Conservation (phyloP, 1,284 basidiomycete species). For the Trichosporon faecale region DNA sequence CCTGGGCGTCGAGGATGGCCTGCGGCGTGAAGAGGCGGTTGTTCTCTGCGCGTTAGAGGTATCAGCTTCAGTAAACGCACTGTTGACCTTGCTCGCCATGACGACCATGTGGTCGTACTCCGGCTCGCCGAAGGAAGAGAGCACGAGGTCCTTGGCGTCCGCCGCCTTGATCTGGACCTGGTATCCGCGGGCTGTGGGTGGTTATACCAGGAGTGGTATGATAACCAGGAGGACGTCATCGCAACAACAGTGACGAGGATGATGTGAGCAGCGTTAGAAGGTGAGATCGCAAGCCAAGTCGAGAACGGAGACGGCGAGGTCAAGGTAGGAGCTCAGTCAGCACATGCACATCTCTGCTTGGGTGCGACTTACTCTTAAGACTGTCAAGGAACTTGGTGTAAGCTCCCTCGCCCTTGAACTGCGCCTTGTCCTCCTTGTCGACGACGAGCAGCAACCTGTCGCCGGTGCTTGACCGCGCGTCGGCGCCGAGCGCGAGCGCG, state of each 20-base stretch:
- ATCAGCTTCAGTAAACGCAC: slow-evolving; percentile 54
- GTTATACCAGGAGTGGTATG: not conserved
- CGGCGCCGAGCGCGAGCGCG: slow-evolving; percentile 19
- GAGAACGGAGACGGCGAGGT: not conserved
- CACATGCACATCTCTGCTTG: no score
- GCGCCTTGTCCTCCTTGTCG: slow-evolving; percentile 63
- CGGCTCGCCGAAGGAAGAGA: slow-evolving; percentile 68
- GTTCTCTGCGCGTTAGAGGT: slow-evolving; percentile 11
- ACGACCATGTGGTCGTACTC: slow-evolving; percentile 79
- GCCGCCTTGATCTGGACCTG: not conserved
- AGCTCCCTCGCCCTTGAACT: slow-evolving; percentile 34
- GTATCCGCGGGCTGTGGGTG: not conserved
- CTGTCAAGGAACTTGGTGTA: slow-evolving; percentile 79
- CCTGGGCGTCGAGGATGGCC: slow-evolving; percentile 68
- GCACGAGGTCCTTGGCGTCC: slow-evolving; percentile 32
- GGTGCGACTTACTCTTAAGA: slow-evolving; percentile 61
- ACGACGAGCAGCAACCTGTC: slow-evolving; percentile 79
- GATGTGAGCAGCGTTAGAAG: no score
- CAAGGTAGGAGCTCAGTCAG: not conserved
- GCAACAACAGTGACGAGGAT: not conserved
- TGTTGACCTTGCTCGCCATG: slow-evolving; percentile 75
- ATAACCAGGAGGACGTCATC: not conserved
- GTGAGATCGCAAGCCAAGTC: not conserved
- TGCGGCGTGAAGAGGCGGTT: slow-evolving; percentile 69
- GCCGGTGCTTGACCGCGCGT: slow-evolving; percentile 74